Base-by-base conservation (phyloP, 1,284 basidiomycete species). In the Ganoderma meredithae region DNA sequence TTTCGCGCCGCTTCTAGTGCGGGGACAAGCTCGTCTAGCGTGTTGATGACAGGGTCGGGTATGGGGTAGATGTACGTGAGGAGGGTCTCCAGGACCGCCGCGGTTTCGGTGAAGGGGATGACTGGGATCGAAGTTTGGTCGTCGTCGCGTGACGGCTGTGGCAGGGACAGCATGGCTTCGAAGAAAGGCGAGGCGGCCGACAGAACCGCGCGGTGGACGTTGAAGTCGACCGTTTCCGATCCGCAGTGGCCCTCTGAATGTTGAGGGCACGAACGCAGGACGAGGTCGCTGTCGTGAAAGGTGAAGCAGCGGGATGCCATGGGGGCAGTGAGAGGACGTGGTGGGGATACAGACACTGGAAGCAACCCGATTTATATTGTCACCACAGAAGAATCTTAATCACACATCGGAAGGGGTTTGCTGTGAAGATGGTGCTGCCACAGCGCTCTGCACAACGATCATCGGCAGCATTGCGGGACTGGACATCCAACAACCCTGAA, bases 131-230 rank as follows among this genome's bases (percentile, higher is more conserved):
- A 27, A 8, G 58, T 36, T 15, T 22, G 25, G 31, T 62, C 52
- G 55, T 27, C 36, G 27, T 63, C 40, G 1, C 66, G 62, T 1
- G 69, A 43, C 73, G 66, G 69, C 72, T 92, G 89, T 3, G 91
- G 91, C 31, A 93, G 80, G 31, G 85, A 77, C 76, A 93, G 90
- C 88, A 93, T 88, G 65, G 88, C 84, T 62, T 79, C 77, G 78
- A 93, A 93, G 79, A 93, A 89, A 1, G 88, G 83, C 0, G 91
- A 93, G 0, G 89, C 86, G 8, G 82, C 81, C 13, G 85, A 79
- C 62, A 93, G 84, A 69, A 93, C 84, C 76, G 83, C 85, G 71
- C 82, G 81, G 77, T 92, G 90, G n/a, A 88, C 85, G 58, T 79
- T 82, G 74, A 92, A 91, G 71, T 87, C 83, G 63, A 83, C 79